phyloP scores from a whole-genome alignment of 352 stramenopile species.

The Globisporangium heterothallicum region DNA sequence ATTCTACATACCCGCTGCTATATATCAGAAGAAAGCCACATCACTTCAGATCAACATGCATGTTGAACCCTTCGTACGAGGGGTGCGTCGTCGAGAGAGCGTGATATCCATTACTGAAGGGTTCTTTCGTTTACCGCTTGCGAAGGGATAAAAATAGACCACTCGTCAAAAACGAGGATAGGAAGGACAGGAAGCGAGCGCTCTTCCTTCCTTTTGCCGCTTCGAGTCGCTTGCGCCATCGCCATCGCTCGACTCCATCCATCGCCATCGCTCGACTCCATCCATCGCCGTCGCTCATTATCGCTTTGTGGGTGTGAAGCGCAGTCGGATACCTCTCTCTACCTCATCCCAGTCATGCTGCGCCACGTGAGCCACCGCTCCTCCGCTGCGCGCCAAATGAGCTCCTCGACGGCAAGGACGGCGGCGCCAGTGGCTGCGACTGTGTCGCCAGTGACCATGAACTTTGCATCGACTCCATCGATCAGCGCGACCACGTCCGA shows the following conservation, averaged over 20 bases:
- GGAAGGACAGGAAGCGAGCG: background rate
- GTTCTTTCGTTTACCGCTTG: background rate
- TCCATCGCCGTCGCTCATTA: background rate
- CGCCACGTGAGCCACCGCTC: conserved; percentile 7
- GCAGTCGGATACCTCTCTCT: background rate
- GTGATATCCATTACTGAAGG: background rate
- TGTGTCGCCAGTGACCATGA: conserved; percentile 8
- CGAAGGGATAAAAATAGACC: background rate
- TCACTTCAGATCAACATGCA: no score
- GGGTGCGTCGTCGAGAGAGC: no score
- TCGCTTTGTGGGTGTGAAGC: conserved; percentile 1
- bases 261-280: background rate
- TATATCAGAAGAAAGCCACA: no score
- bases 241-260: background rate
- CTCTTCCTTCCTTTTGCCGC: background rate
- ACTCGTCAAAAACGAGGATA: conserved; percentile 4
- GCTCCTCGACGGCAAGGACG: conserved; percentile 13
- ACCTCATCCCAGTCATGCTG: conserved; percentile 4
- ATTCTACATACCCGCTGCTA: background rate
- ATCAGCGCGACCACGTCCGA: conserved; percentile 71
- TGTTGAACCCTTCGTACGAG: no score
- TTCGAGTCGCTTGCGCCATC: background rate
- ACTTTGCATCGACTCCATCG: conserved; percentile 3
- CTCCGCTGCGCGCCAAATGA: conserved; percentile 2
- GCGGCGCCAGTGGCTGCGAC: conserved; percentile 9